Base-by-base conservation (phyloP, 2,329 filamentous ascomycete species). In the Sordariomycetes sp. region DNA sequence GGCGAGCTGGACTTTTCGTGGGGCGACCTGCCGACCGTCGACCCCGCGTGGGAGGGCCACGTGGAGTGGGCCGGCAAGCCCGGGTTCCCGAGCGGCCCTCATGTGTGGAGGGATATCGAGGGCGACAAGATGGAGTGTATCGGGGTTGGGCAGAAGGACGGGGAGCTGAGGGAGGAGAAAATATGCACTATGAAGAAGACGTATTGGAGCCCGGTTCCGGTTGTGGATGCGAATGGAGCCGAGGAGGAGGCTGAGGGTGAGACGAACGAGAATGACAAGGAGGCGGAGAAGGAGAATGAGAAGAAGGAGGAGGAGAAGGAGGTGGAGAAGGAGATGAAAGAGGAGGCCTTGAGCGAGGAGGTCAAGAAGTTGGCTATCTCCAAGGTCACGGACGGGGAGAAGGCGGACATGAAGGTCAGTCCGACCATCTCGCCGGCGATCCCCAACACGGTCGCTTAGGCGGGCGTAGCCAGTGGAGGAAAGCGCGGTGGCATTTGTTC, bases 1-100 rank as follows among this genome's bases (percentile, higher is more conserved):
- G 93, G 93, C 52, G 81, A 90, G 62, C 80, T 97, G 10, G 87
- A 96, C 25, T 97, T 88, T 74, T 73, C 80, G 55, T 97, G 88
- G 74, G 90, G 90, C 58, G 82, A 89, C 61, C 76, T 86, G 71
- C 86, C 88, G 7, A 80, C 83, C 56, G 73, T 92, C n/a, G 92
- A 96, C 64, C 80, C 82, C 1, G 69, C 71, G 35, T 79, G 82
- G 69, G 70, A 75, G 48, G 75, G 76, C 22, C 68, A 77, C 46
- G 66, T 79, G 22, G 65, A 69, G 14, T 86, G 80, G 78, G 77
- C 80, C 64, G 74, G 76, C 3, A 64, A 76, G 65, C 74, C 68
- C n/a, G 69, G 69, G 2, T 84, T 87, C 65, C 82, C 81, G 0
- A 66, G 70, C 3, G 82, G 83, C 0, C 83, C 83, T 1, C 68